These are phyloP conservation scores for Glycyrrhiza uralensis DNA, from an alignment of 306 rosid genomes.

Conservation along the genomic window DNA sequence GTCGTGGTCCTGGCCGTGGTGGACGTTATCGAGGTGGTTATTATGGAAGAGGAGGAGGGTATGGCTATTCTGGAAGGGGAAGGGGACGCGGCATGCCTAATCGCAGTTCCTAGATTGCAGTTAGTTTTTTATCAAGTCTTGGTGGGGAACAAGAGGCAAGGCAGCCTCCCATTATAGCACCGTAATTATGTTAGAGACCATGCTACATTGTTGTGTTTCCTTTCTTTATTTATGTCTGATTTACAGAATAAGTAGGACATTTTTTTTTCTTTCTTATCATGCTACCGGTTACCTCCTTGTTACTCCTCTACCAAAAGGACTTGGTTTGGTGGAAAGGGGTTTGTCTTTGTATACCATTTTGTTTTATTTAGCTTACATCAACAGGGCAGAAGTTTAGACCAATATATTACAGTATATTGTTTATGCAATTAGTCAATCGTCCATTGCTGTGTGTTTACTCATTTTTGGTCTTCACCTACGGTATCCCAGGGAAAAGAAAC, in stretches of 20 bases:
- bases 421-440: not conserved
- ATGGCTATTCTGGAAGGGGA: conserved; percentile 67
- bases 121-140: conserved; percentile 15
- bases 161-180: conserved; percentile 14
- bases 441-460: not conserved
- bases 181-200: conserved; percentile 18
- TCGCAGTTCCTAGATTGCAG: conserved; percentile 33
- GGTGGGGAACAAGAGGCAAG: conserved; percentile 17
- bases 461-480: too few species aligned
- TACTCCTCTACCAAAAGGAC: conserved; percentile 9
- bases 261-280: conserved; percentile 11
- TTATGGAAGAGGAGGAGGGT: conserved; percentile 72
- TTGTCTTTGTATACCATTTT: conserved; percentile 10
- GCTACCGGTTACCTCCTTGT: conserved; percentile 26
- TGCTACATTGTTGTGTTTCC: conserved; percentile 1
- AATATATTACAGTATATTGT: not conserved
- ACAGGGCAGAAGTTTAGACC: conserved; percentile 11
- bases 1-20: conserved; percentile 71
- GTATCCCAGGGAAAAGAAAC: too few species aligned
- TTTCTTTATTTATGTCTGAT: conserved; percentile 18
- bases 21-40: conserved; percentile 80
- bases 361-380: not conserved
- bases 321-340: conserved; percentile 10
- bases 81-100: conserved; percentile 61
- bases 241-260: conserved; percentile 39